Base-by-base conservation (phyloP, 1,284 basidiomycete genomes). In the Marasmius sp. region DNA sequence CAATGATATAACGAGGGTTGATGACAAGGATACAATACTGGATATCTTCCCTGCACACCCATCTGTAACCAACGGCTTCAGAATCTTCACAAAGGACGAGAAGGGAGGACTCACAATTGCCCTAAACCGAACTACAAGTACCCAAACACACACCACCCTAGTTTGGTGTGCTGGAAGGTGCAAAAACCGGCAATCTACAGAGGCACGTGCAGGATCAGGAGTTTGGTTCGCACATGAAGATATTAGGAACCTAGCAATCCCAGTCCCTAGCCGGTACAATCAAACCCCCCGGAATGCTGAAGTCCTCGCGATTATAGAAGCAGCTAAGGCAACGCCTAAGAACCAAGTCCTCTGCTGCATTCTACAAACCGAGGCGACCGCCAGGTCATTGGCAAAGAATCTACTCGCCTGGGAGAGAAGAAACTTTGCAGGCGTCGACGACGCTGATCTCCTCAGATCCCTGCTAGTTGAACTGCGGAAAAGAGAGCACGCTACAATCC, bases 41-140 rank as follows among this genome's bases (percentile, higher is more conserved):
- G 10, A 6, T 37, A 11, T n/a, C 6, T 18, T 4, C 39, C 33
- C 20, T 33, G 36, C 10, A 9, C 2, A n/a, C 4, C 14, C 33
- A 8, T 3, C 5, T 10, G 33, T 65, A 0, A 38, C 49, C 1
- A 59, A 65, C 0, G 64, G 62, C 3, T 63, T 60, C 38, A n/a
- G 62, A 38, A 43, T 65, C 12, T 52, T 65, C 16, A 58, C 61
- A 9, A 49, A 49, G 9, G 2, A 62, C 9, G 16, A 16, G 16
- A 41, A 16, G 39, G 3, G 33, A 6, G 6, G 1, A 11, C 51
- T 3, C 41, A 8, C 7, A 58, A 53, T 1, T 10, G 16, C 12
- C 9, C 36, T 22, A 20, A 2, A 22, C 6, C 27, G 22, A 16
- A n/a, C 1, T 18, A 9, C 43, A 8, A 51, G 34, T 50, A 27